Evolutionary conservation across 2,329 filamentous ascomycete genomes (phyloP), one percentile per base, ranked within the genome.

Genomic region (Colletotrichum siamense): DNA sequence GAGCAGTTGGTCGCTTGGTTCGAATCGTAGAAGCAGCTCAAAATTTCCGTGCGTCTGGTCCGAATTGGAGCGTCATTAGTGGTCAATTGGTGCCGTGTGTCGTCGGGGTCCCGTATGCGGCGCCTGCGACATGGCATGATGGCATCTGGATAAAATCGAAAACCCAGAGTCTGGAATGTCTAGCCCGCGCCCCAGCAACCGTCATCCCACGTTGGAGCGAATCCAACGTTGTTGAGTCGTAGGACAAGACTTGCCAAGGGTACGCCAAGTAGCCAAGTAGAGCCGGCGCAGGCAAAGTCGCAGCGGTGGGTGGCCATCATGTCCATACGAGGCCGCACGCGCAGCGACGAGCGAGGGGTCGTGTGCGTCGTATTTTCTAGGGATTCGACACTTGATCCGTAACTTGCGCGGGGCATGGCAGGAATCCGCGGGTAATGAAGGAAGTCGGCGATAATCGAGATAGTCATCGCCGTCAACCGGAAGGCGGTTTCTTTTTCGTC

Each of bases 231-330:
- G 71, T 74, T 69, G 74, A 69, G 64, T 69, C 59, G 70, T 69
- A 69, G 74, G 74, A 74, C 74, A 74, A 76, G 74, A 74, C 28
- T 57, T 34, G 74, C 74, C 74, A 76, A 76, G 74, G 57, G 32
- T 44, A 34, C 28, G 73, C 73, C 73, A 76, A 76, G 73, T 36
- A 73, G 73, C 49, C 65, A 59, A 68, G 65, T 57, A 59, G 36
- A 57, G 34, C 57, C 70, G 74, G 74, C 70, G 74, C 74, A 66
- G 69, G 73, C 70, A 71, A 65, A 65, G 59, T 69, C 32, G 65
- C 74, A 52, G 39, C 72, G 69, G 73, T 68, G 73, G 73, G 44
- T 57, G 26, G 63, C 70, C 61, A 74, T 66, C 59, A 36, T 61
- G 13, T 49, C 65, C 70, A 73, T 73, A 73, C 74, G 70, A 74